phyloP scores from a whole-genome alignment of 495 filamentous ascomycete genomes.

The Talaromyces trachyspermus region DNA sequence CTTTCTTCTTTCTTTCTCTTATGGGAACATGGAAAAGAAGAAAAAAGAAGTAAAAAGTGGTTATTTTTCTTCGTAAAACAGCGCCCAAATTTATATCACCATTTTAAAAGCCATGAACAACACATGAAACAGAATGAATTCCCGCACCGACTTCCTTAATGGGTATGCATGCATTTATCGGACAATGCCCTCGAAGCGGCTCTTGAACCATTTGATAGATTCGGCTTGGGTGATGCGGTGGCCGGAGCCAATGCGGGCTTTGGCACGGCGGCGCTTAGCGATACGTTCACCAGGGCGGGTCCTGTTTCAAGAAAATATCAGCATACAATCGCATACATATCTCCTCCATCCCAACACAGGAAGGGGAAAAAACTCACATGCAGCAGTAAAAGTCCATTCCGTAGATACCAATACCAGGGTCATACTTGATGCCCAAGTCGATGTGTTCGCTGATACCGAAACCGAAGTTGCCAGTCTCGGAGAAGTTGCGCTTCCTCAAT shows the following conservation, averaged over 20 bases:
- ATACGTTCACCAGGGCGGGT: constrained; percentile 97
- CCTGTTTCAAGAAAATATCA: constrained; percentile 37
- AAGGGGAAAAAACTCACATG: constrained; percentile 58
- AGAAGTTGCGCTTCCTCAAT: constrained; percentile 97
- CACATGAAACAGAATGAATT: constrained; percentile 15
- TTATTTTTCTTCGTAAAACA: constrained; percentile 11
- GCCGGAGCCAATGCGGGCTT: constrained; percentile 73
- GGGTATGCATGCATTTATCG: constrained; percentile 52
- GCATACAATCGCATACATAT: not conserved
- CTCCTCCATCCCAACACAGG: not conserved
- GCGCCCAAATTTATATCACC: constrained; percentile 7
- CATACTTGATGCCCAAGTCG: constrained; percentile 99
- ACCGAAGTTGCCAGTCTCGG: constrained; percentile 98
- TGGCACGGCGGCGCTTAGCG: constrained; percentile 83
- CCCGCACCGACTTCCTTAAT: constrained; percentile 16
- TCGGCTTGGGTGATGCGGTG: constrained; percentile 91
- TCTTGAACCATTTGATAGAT: constrained; percentile 99
- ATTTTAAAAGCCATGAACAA: constrained; percentile 18
- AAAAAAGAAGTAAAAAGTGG: constrained; percentile 22
- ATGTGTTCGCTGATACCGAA: constrained; percentile 99
- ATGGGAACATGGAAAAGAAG: constrained; percentile 12
- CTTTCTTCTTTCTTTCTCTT: not conserved
- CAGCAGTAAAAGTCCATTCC: constrained; percentile 99
- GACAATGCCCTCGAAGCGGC: constrained; percentile 96
- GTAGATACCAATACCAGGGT: constrained; percentile 99